These are phyloP conservation scores for Metarhizium robertsii DNA, from an alignment of 2,329 filamentous ascomycete genomes.

Conservation along the genomic window DNA sequence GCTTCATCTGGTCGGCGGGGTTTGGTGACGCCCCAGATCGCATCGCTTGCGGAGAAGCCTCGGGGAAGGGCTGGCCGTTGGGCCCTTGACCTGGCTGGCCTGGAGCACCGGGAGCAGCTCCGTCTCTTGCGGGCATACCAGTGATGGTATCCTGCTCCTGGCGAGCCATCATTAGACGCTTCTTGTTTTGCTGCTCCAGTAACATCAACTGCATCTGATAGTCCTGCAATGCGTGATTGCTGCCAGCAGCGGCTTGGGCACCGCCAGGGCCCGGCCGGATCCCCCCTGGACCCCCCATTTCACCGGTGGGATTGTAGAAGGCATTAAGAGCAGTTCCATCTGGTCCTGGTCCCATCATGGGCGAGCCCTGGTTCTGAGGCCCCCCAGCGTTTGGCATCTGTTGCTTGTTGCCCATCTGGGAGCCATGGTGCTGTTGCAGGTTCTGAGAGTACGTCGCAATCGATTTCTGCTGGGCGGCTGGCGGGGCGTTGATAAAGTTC, in stretches of 20 bases:
- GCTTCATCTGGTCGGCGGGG: constrained; percentile 70
- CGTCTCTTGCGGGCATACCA: constrained; percentile 36
- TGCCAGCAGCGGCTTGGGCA: constrained; percentile 38
- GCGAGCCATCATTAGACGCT: constrained; percentile 73
- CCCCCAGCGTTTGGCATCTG: constrained; percentile 63
- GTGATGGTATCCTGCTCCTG: constrained; percentile 61
- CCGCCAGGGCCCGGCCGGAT: constrained; percentile 48
- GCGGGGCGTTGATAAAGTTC: constrained; percentile 44
- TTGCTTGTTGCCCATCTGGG: constrained; percentile 73
- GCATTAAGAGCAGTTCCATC: constrained; percentile 49
- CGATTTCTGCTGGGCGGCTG: constrained; percentile 66
- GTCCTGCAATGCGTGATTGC: constrained; percentile 75
- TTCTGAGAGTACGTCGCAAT: constrained; percentile 82
- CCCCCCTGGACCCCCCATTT: constrained; percentile 46
- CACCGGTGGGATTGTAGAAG: constrained; percentile 53
- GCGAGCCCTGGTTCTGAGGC: constrained; percentile 69
- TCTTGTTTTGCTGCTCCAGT: constrained; percentile 81
- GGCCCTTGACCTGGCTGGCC: constrained; percentile 46
- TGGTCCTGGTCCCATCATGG: constrained; percentile 68
- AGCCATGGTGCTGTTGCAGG: constrained; percentile 72
- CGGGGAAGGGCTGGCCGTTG: constrained; percentile 55
- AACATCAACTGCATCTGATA: constrained; percentile 88
- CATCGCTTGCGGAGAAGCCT: constrained; percentile 60
- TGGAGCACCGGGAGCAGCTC: constrained; percentile 37
- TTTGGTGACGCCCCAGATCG: constrained; percentile 67